Evolutionary conservation across 2,329 filamentous ascomycete genomes (phyloP), one percentile per base, ranked within the genome.

Genomic region (Dothidotthia symphoricarpi): DNA sequence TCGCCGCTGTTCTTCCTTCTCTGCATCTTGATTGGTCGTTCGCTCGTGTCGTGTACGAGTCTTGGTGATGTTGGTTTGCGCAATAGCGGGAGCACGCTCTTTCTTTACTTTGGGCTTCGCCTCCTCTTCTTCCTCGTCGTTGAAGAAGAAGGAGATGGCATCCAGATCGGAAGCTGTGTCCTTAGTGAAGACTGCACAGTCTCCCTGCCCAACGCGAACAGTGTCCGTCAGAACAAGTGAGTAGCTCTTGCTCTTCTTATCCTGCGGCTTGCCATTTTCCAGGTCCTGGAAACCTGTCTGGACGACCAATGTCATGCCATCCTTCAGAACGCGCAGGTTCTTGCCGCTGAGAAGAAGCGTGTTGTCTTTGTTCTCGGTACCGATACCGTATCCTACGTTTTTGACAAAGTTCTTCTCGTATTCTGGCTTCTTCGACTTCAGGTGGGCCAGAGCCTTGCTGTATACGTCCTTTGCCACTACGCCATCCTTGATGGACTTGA

Each of bases 141-240:
- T 95, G 75, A 98, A 98, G 71, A 96, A 97, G 75, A 98, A 98
- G 0, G 91, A 95, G 26, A 91, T 91, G 3, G 89, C 89, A 58
- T 97, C 93, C 42, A 95, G 81, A 60, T 95, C 91, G 17, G 87
- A 86, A 2, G 90, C 83, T 0, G 91, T 90, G 62, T 96, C 90
- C 42, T 88, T 89, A 13, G 93, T 98, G 70, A 98, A 97, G 17
- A 96, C 82, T 22, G 89, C 84, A 1, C 85, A 80, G 34, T 95
- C 88, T n/a, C 72, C 63, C 24, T 80, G 75, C 9, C 85, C 87
- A 33, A 96, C 88, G 55, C 93, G 88, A 29, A 98, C 84, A 0
- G 94, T 98, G 68, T 98, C 93, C 2, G 87, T 90, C 31, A 98
- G 80, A 32, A 95, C 78, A 51, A 98, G 78, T 0, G 90, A 93